A percentile compares a stretch with the other conserved stretches of the same genome.
Conservation (phyloP, 1,284 basidiomycete genomes). For the Rhizopogon parksii region DNA sequence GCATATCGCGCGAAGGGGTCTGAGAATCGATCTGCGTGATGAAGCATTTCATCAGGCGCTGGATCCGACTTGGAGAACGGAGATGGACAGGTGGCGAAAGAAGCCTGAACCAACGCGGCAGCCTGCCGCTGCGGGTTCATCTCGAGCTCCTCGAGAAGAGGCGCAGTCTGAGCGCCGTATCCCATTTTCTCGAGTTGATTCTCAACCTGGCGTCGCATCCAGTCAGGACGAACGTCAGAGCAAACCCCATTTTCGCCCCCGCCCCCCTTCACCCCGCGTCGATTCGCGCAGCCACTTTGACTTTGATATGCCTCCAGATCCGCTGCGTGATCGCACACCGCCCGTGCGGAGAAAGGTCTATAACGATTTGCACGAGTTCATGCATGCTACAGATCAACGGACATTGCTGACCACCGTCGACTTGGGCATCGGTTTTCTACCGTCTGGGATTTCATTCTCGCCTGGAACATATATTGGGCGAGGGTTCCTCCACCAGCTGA, state of each 20-base stretch:
- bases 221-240: background rate
- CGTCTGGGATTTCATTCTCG: slow-evolving; percentile 44
- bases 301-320: background rate
- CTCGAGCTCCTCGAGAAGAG: background rate
- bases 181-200: background rate
- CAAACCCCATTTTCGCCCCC: background rate
- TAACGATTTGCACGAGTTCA: background rate
- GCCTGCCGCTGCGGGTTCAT: slow-evolving; percentile 3
- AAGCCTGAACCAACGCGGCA: slow-evolving; percentile 15
- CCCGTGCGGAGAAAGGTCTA: background rate
- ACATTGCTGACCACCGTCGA: slow-evolving; percentile 25
- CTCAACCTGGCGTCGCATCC: background rate
- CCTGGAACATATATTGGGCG: slow-evolving; percentile 45
- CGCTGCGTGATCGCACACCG: background rate
- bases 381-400: background rate
- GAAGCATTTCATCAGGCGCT: slow-evolving; percentile 38
- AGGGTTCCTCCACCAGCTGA: slow-evolving; percentile 51
- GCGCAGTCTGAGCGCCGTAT: background rate
- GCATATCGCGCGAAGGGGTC: slow-evolving; percentile 16
- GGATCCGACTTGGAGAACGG: slow-evolving; percentile 33
- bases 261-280: background rate
- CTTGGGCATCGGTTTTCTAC: slow-evolving; percentile 42
- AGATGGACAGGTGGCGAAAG: slow-evolving; percentile 28
- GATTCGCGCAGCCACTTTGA: background rate
- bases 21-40: slow-evolving; percentile 35